Conservation (phyloP, 2,329 filamentous ascomycete genomes). For the Periconia sp. region DNA sequence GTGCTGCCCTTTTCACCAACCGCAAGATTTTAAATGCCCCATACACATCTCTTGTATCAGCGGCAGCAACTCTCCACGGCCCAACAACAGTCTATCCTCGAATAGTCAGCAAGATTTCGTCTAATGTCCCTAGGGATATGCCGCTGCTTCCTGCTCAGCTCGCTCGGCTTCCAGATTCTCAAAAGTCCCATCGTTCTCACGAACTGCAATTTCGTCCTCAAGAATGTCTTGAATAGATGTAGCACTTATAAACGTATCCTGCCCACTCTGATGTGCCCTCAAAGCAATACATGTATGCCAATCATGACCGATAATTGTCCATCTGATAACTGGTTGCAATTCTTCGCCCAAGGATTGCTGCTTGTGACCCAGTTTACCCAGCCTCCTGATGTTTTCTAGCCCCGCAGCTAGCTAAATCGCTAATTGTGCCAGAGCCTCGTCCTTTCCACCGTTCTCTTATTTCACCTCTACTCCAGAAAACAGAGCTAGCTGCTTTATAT, state of each 20-base stretch:
- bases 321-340: slow-evolving; percentile 2
- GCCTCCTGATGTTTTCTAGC: slow-evolving; percentile 5
- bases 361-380: slow-evolving; percentile 1
- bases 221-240: slow-evolving; percentile 73
- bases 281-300: slow-evolving; percentile 8
- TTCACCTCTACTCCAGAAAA: slow-evolving; percentile 7
- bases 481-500: slow-evolving; percentile 3
- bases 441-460: slow-evolving; percentile 5
- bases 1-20: slow-evolving; percentile 9
- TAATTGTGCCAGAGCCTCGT: slow-evolving; percentile 6
- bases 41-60: slow-evolving; percentile 6
- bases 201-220: slow-evolving; percentile 82
- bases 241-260: slow-evolving; percentile 3
- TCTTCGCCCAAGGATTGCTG: neutral
- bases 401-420: slow-evolving; percentile 7
- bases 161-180: slow-evolving; percentile 90
- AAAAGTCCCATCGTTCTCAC: slow-evolving; percentile 75
- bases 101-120: neutral
- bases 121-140: slow-evolving; percentile 35
- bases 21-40: slow-evolving; percentile 6
- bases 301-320: slow-evolving; percentile 5
- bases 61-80: slow-evolving; percentile 3
- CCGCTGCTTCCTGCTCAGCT: slow-evolving; percentile 77
- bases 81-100: slow-evolving; percentile 5
- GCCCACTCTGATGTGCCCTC: slow-evolving; percentile 1